Conservation (phyloP, 140 eudicot species). For the Stevia rebaudiana region DNA sequence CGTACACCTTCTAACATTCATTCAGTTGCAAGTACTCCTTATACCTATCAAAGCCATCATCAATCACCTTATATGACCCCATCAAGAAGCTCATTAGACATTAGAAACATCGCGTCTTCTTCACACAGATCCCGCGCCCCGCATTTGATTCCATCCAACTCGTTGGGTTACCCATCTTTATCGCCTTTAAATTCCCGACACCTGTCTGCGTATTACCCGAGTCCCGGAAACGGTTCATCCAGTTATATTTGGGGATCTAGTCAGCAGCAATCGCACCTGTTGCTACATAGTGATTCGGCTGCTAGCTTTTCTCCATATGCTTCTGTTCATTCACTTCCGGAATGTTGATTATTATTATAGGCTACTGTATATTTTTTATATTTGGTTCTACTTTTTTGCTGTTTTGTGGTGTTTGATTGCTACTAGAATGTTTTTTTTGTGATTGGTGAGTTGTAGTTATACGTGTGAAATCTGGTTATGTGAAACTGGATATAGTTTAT, state of each 20-base stretch:
- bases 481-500: slow-evolving; percentile 11
- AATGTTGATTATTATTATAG: slow-evolving; percentile 38
- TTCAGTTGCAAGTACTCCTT: slow-evolving; percentile 48
- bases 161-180: slow-evolving; percentile 72
- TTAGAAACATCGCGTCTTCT: slow-evolving; percentile 54
- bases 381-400: not conserved
- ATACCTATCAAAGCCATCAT: slow-evolving; percentile 42
- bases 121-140: slow-evolving; percentile 68
- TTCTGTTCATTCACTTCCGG: slow-evolving; percentile 88
- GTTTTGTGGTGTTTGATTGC: slow-evolving; percentile 2
- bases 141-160: slow-evolving; percentile 59
- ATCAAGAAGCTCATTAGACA: slow-evolving; percentile 66
- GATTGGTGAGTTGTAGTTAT: slow-evolving; percentile 29
- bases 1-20: slow-evolving; percentile 40
- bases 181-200: slow-evolving; percentile 70
- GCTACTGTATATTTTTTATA: not conserved
- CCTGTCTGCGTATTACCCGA: slow-evolving; percentile 64
- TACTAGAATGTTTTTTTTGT: slow-evolving; percentile 15
- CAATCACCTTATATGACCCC: slow-evolving; percentile 53
- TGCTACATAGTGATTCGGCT: slow-evolving; percentile 72
- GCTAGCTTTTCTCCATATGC: slow-evolving; percentile 84
- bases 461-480: slow-evolving; percentile 17
- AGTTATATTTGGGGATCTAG: slow-evolving; percentile 77
- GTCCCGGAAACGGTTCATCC: slow-evolving; percentile 59
- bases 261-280: slow-evolving; percentile 43